Conservation (phyloP, 805 yeast species). For the Saccharomycopsis olivae region DNA sequence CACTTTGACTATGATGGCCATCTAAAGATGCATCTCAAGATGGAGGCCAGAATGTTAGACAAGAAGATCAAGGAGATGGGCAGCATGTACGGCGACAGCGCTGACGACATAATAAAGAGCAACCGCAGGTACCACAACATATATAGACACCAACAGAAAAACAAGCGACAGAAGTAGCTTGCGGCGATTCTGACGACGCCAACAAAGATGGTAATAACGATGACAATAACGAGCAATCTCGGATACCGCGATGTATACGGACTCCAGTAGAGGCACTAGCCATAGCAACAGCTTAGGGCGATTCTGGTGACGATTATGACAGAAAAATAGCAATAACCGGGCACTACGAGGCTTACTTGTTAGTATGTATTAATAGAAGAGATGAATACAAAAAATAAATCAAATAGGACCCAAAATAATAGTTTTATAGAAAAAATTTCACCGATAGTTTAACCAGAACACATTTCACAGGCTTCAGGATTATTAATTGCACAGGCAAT, state of each 20-base stretch:
- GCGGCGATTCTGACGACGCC: too few relatives aligned
- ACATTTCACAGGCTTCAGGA: slow-evolving; percentile 98
- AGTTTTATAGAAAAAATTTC: too few relatives aligned
- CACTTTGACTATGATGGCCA: slow-evolving; percentile 37
- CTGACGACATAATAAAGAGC: slow-evolving; percentile 4
- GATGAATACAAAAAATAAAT: too few relatives aligned
- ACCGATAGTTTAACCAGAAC: slow-evolving; percentile 95
- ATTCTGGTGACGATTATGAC: too few relatives aligned
- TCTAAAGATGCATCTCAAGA: slow-evolving; percentile 30
- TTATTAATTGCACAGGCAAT: slow-evolving; percentile 95
- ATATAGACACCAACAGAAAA: slow-evolving; percentile 1
- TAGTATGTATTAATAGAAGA: too few relatives aligned
- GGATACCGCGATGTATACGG: too few relatives aligned
- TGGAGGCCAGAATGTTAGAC: slow-evolving; percentile 33
- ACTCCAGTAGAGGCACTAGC: too few relatives aligned
- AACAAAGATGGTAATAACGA: neutral
- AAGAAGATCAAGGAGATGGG: slow-evolving; percentile 19
- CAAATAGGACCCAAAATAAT: too few relatives aligned
- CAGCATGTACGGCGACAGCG: neutral
- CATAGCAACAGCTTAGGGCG: too few relatives aligned
- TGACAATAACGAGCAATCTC: too few relatives aligned
- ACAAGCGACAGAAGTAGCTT: neutral
- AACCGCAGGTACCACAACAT: slow-evolving; percentile 14
- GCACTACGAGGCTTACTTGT: too few relatives aligned
- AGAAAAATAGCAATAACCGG: too few relatives aligned